These are phyloP conservation scores for Exophiala mesophila DNA, from an alignment of 2,329 filamentous ascomycete genomes.

Conservation along the genomic window DNA sequence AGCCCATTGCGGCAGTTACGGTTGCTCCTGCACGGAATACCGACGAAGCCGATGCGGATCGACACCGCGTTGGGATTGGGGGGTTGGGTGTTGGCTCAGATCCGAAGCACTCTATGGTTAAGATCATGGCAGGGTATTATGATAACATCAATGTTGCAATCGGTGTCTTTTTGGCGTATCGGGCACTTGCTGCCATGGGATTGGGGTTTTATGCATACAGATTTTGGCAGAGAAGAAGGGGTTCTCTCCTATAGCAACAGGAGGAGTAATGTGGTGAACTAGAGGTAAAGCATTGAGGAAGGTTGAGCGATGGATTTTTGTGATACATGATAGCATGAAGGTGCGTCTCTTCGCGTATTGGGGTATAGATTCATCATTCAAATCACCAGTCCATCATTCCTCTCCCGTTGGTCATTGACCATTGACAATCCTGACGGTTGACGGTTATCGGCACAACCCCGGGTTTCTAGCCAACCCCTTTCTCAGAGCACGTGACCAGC, in stretches of 20 bases:
- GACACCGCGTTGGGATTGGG: conserved; percentile 36
- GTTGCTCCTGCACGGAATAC: neutral
- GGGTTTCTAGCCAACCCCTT: too few species aligned
- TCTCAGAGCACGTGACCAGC: too few species aligned
- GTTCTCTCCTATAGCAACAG: neutral
- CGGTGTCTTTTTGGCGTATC: conserved; percentile 37
- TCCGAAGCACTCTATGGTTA: conserved; percentile 36
- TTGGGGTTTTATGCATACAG: conserved; percentile 17
- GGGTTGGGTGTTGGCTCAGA: conserved; percentile 35
- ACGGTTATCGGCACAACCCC: too few species aligned
- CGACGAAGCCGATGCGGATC: conserved; percentile 22
- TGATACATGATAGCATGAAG: too few species aligned
- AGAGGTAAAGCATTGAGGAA: too few species aligned
- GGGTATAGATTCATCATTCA: too few species aligned
- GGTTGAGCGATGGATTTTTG: too few species aligned
- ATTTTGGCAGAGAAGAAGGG: conserved; percentile 16
- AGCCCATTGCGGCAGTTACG: conserved; percentile 5
- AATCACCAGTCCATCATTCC: too few species aligned
- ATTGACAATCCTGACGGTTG: too few species aligned
- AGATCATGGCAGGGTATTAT: conserved; percentile 43
- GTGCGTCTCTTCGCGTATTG: too few species aligned
- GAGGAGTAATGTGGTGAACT: too few species aligned
- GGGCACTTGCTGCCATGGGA: conserved; percentile 28
- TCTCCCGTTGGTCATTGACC: too few species aligned
- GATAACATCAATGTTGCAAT: conserved; percentile 36